Conservation (phyloP, 805 yeast genomes). For the Cyberlindnera euphorbiae region DNA sequence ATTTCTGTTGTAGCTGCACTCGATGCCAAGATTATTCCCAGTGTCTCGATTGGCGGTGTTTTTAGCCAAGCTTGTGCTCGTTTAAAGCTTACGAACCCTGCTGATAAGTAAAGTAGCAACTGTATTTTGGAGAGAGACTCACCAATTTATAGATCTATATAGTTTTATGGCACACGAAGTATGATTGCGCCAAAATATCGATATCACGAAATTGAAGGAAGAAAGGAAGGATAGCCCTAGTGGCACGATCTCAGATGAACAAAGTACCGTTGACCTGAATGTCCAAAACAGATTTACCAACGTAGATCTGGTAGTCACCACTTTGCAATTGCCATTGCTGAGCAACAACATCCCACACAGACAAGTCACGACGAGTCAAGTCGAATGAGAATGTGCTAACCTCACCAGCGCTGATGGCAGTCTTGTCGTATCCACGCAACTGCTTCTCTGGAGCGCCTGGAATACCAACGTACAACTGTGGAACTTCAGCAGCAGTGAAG, state of each 20-base stretch:
- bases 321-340: conserved; percentile 7
- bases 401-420: conserved; percentile 31
- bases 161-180: no score
- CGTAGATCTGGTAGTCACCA: conserved; percentile 37
- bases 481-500: conserved; percentile 41
- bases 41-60: no score
- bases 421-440: conserved; percentile 52
- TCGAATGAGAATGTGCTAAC: conserved; percentile 27
- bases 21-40: no score
- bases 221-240: no score
- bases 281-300: conserved; percentile 28
- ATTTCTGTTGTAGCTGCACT: no score
- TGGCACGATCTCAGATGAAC: conserved; percentile 1
- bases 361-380: conserved; percentile 7
- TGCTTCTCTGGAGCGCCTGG: conserved; percentile 35
- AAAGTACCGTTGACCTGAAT: conserved; percentile 6
- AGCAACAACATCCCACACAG: conserved; percentile 4
- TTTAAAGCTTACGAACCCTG: no score
- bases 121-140: no score
- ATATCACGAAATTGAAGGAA: no score
- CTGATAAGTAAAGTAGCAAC: no score
- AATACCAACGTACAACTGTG: conserved; percentile 48
- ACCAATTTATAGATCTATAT: no score
- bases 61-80: no score
- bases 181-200: no score